phyloP scores from a whole-genome alignment of 2,329 filamentous ascomycete genomes.

The Ophiostoma sp. region DNA sequence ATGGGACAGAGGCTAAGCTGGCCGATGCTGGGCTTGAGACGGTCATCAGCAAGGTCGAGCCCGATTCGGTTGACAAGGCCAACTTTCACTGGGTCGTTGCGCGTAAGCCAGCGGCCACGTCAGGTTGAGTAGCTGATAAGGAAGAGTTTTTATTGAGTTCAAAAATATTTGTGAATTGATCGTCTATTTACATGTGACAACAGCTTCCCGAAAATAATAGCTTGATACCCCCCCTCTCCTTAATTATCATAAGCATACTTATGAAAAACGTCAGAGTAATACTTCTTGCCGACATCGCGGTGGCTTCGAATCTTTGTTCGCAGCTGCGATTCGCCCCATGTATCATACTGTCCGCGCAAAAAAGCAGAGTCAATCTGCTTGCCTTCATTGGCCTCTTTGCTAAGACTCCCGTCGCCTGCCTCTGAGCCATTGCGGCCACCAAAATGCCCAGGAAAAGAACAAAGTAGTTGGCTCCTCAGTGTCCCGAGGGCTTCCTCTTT shows the following conservation, averaged over 20 bases:
- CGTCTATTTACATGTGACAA: too few species aligned
- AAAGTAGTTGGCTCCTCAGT: neutral
- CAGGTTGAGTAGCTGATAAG: too few species aligned
- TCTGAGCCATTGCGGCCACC: neutral
- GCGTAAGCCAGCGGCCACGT: neutral
- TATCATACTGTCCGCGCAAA: constrained; percentile 45
- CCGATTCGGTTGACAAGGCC: neutral
- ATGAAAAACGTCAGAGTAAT: constrained; percentile 40
- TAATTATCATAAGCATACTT: neutral
- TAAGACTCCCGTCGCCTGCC: neutral
- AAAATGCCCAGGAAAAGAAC: neutral
- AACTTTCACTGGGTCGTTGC: constrained; percentile 4
- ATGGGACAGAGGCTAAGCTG: constrained; percentile 30
- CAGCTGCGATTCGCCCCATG: constrained; percentile 51
- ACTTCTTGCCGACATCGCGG: constrained; percentile 42
- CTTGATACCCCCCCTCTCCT: too few species aligned
- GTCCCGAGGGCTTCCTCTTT: neutral
- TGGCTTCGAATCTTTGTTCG: constrained; percentile 51
- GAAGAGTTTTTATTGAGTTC: too few species aligned
- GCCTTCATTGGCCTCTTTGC: neutral
- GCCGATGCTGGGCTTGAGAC: neutral
- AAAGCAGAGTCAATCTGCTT: constrained; percentile 45
- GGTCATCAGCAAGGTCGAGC: neutral
- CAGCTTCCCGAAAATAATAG: too few species aligned
- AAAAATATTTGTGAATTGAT: too few species aligned